phyloP scores from a whole-genome alignment of 1,284 basidiomycete genomes.

The Volvariella volvacea region DNA sequence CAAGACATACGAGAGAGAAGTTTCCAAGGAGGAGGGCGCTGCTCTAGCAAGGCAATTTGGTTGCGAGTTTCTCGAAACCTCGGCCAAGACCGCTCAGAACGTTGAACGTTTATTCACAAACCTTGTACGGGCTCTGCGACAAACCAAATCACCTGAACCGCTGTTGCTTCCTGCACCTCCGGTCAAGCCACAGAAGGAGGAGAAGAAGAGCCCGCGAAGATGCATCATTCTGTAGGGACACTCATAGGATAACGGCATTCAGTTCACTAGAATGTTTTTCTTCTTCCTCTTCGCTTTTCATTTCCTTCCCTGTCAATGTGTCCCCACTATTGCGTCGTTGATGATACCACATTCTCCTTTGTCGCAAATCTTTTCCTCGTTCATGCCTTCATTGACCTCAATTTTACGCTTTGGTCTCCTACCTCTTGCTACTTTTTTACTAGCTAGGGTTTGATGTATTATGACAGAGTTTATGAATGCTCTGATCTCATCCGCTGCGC shows the following conservation, averaged over 20 bases:
- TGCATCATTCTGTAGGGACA: conserved; percentile 77
- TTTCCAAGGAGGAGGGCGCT: conserved; percentile 83
- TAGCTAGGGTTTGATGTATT: conserved; percentile 13
- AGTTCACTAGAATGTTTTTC: conserved; percentile 38
- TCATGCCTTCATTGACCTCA: conserved; percentile 23
- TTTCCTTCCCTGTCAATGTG: conserved; percentile 15
- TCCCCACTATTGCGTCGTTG: conserved; percentile 35
- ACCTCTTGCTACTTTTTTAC: conserved; percentile 12
- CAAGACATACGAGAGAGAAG: conserved; percentile 80
- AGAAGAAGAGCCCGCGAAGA: conserved; percentile 31
- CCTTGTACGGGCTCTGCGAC: conserved; percentile 84
- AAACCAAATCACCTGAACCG: conserved; percentile 41
- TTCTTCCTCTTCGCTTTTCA: conserved; percentile 40
- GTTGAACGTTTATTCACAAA: conserved; percentile 92
- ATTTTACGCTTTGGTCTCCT: conserved; percentile 16
- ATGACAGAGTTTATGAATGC: conserved; percentile 12
- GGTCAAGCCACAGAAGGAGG: conserved; percentile 34
- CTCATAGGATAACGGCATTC: conserved; percentile 42
- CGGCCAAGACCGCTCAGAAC: conserved; percentile 92
- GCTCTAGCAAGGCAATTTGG: conserved; percentile 83
- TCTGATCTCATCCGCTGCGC: background rate
- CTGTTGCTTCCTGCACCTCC: conserved; percentile 18
- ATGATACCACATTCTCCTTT: conserved; percentile 67
- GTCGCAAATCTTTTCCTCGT: conserved; percentile 24
- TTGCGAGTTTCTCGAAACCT: conserved; percentile 95